A percentile compares a stretch with the other conserved stretches of the same genome.
phyloP scores from a whole-genome alignment of 768 basidiomycete genomes.

The Leccinum fibrillosum region DNA sequence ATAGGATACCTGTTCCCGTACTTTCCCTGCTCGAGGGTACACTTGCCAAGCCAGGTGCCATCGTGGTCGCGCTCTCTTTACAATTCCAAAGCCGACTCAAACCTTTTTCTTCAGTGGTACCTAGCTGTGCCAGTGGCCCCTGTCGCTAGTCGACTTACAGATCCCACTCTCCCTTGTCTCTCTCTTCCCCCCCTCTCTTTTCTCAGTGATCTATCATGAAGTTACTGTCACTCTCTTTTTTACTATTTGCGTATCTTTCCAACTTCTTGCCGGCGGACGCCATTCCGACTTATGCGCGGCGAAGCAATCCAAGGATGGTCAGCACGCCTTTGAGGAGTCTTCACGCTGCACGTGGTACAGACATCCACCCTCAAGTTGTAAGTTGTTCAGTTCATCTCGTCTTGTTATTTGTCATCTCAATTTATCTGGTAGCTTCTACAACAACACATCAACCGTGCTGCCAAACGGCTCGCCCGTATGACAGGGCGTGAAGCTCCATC shows the following conservation, averaged over 20 bases:
- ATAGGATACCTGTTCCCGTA: neutral
- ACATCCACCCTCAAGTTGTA: constrained; percentile 44
- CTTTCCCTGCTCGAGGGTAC: neutral
- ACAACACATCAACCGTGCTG: constrained; percentile 65
- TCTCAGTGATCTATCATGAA: constrained; percentile 43
- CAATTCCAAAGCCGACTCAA: constrained; percentile 16
- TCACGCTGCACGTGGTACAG: constrained; percentile 22
- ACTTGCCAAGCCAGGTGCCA: constrained; percentile 20
- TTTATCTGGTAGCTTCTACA: constrained; percentile 49
- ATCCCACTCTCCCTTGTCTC: neutral
- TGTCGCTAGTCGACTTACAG: constrained; percentile 14
- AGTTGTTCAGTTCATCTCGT: constrained; percentile 14
- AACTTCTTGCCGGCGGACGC: constrained; percentile 35
- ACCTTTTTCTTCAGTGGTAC: neutral
- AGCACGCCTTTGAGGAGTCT: constrained; percentile 42
- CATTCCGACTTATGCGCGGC: constrained; percentile 18
- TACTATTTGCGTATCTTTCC: constrained; percentile 53
- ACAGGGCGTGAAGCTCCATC: constrained; percentile 54
- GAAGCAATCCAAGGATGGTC: constrained; percentile 29
- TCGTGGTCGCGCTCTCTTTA: constrained; percentile 4
- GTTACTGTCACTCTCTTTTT: constrained; percentile 43
- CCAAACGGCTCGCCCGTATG: constrained; percentile 67
- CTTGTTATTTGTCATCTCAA: neutral
- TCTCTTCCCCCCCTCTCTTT: neutral
- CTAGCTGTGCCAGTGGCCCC: neutral